These are phyloP conservation scores for Arabidopsis suecica DNA, from an alignment of 345 rosid genomes.

Conservation along the genomic window DNA sequence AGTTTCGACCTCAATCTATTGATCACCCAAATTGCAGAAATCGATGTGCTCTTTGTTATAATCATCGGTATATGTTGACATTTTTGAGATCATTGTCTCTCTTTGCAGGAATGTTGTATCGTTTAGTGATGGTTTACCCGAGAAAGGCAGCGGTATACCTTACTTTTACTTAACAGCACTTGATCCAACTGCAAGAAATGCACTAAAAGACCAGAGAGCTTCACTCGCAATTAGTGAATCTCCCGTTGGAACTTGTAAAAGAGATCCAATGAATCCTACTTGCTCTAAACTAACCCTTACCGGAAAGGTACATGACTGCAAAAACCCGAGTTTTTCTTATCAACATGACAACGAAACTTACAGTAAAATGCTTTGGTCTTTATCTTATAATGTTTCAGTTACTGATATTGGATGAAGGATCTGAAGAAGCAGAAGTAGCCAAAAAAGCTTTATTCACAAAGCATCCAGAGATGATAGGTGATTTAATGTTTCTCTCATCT, in stretches of 20 bases:
- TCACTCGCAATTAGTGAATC: constrained; percentile 83
- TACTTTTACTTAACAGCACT: constrained; percentile 94
- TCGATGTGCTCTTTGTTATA: neutral
- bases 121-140: constrained; percentile 80
- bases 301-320: constrained; percentile 64
- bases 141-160: constrained; percentile 71
- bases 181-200: constrained; percentile 93
- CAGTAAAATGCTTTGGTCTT: neutral
- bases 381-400: constrained; percentile 50
- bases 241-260: constrained; percentile 86
- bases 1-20: neutral
- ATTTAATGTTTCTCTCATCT: constrained; percentile 35
- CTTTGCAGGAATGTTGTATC: constrained; percentile 84
- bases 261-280: constrained; percentile 85
- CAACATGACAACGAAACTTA: neutral
- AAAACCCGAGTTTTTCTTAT: neutral
- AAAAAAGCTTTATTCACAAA: constrained; percentile 65
- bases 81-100: neutral
- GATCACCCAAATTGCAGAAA: neutral
- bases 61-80: neutral
- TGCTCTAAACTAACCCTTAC: constrained; percentile 94
- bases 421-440: constrained; percentile 67
- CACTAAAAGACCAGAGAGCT: constrained; percentile 71
- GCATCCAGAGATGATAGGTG: constrained; percentile 95
- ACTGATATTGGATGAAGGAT: constrained; percentile 51